Evolutionary conservation across 148 eudicot species (phyloP).

Genomic region (Rhododendron griersonianum): DNA sequence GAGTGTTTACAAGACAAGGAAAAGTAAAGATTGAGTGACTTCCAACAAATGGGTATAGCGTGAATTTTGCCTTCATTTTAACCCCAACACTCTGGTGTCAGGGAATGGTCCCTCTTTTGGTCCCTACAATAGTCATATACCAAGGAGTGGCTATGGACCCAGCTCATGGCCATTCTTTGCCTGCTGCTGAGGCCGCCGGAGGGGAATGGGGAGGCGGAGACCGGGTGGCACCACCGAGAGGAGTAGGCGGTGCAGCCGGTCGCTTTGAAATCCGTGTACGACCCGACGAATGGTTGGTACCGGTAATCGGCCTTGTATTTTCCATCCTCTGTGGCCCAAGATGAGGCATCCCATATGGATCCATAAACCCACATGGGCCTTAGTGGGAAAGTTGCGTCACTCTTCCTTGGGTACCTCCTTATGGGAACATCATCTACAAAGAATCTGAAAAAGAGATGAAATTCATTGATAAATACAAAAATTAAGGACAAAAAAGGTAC

Average conservation of each 20-base stretch:
- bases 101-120: slow-evolving; percentile 65
- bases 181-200: slow-evolving; percentile 58
- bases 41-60: not conserved
- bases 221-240: slow-evolving; percentile 52
- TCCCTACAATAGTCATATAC: slow-evolving; percentile 78
- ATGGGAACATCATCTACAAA: slow-evolving; percentile 92
- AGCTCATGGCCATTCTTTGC: slow-evolving; percentile 56
- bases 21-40: not conserved
- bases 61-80: slow-evolving; percentile 6
- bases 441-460: slow-evolving; percentile 48
- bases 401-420: slow-evolving; percentile 78
- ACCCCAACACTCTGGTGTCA: slow-evolving; percentile 79
- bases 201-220: slow-evolving; percentile 57
- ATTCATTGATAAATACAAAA: not conserved
- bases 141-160: slow-evolving; percentile 66
- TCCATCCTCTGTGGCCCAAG: slow-evolving; percentile 95
- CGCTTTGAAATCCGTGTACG: slow-evolving; percentile 66
- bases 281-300: slow-evolving; percentile 81
- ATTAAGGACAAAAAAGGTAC: not conserved
- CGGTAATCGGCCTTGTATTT: slow-evolving; percentile 82
- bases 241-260: slow-evolving; percentile 74
- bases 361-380: slow-evolving; percentile 98
- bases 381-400: slow-evolving; percentile 67
- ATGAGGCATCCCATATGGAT: slow-evolving; percentile 97
- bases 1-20: not conserved